Base-by-base conservation (phyloP, 1,284 basidiomycete genomes). In the Cystobasidium sp. region DNA sequence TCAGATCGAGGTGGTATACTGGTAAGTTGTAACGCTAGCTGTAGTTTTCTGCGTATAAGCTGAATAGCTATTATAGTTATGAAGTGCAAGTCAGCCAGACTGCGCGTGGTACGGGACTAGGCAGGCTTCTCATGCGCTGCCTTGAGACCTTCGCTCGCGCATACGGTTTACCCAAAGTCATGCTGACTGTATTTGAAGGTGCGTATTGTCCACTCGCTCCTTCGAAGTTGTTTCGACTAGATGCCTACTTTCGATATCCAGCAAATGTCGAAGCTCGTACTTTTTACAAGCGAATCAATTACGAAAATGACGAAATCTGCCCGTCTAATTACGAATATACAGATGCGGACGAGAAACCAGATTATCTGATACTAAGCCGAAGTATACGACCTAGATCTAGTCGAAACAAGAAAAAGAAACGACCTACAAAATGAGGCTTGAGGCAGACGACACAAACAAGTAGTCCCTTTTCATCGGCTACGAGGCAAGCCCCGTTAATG, bases 111-210 rank as follows among this genome's bases (percentile, higher is more conserved):
- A 24, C 20, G 7, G 77, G 78, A 0, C 68, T 74, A 0, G 79
- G 78, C 0, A 61, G 53, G 9, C 31, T 75, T 4, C 52, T 80
- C n/a, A 77, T 78, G 75, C 68, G 74, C 0, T 46, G 59, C n/a
- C 55, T 80, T 16, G 72, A 73, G 10, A 41, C 59, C 20, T 56
- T 77, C 0, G 76, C 55, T 1, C 55, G 53, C n/a, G 65, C 68
- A n/a, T 77, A 43, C 43, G 56, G 53, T 39, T 74, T 80, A 74
- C 65, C 74, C 31, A 80, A 80, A 64, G 65, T 69, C 3, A 79
- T 80, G 77, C 62, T 80, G 59, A 80, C 78, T 12, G 78, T 77
- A 0, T 78, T 80, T 68, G 76, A 75, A 55, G 59, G 79, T 79
- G 43, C 12, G 75, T 41, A 14, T 59, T 24, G 6, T 18, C 20